Conservation (phyloP, 2,329 filamentous ascomycete species). For the Sporothrix euskadiensis region DNA sequence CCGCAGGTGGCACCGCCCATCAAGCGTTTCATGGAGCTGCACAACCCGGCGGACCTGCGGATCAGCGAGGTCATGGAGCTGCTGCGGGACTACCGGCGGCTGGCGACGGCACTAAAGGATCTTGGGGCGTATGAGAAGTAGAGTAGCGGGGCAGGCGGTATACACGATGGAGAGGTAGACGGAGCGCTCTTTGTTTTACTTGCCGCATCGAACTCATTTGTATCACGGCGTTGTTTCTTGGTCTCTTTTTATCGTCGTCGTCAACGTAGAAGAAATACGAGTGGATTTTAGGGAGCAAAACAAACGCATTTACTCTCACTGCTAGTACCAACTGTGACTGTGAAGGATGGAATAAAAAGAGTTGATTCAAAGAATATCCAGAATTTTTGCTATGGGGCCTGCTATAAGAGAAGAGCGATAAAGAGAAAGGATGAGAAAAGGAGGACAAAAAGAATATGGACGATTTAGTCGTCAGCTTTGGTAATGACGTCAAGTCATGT, state of each 20-base stretch:
- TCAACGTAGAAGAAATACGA: neutral
- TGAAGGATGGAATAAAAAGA: neutral
- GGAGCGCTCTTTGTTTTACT: neutral
- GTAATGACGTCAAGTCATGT: neutral
- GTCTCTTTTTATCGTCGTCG: neutral
- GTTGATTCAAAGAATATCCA: neutral
- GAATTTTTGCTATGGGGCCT: neutral
- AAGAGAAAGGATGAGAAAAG: neutral
- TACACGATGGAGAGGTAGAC: neutral
- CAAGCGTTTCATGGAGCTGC: conserved; percentile 70
- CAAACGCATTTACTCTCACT: neutral
- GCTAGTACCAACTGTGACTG: neutral
- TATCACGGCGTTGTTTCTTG: neutral
- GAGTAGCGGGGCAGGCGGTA: neutral
- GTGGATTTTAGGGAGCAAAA: neutral
- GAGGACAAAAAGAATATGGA: neutral
- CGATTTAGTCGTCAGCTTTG: neutral
- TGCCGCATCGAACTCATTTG: neutral
- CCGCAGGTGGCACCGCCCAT: conserved; percentile 65
- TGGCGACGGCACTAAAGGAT: conserved; percentile 65
- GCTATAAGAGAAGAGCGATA: neutral
- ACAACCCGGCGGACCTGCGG: conserved; percentile 68
- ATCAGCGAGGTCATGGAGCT: conserved; percentile 73
- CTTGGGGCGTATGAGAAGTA: conserved; percentile 58
- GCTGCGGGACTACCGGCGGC: conserved; percentile 70